Percentiles rank a stretch among this genome's conserved stretches.
Evolutionary conservation across 2,329 filamentous ascomycete genomes (phyloP).

Genomic region (Aspergillus eucalypticola): DNA sequence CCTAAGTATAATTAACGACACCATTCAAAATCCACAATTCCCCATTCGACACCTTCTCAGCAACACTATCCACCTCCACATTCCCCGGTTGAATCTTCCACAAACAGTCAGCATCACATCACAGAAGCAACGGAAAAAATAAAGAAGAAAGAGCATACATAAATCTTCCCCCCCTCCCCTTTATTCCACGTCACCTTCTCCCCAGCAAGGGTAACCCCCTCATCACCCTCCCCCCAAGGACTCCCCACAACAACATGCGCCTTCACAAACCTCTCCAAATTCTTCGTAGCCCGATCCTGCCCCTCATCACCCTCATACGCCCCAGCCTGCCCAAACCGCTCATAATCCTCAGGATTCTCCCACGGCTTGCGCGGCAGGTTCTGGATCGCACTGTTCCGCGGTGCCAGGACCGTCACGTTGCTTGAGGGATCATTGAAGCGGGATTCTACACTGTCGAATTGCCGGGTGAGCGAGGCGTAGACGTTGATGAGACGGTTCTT

Average conservation of each 20-base stretch:
- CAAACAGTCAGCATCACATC: neutral
- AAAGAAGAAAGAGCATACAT: constrained; percentile 52
- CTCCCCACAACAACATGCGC: constrained; percentile 74
- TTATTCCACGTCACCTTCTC: constrained; percentile 78
- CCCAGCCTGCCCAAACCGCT: constrained; percentile 58
- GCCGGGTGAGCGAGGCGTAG: constrained; percentile 78
- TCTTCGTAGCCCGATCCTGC: constrained; percentile 71
- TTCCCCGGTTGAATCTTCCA: constrained; percentile 66
- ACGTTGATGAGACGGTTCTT: constrained; percentile 76
- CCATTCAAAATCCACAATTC: constrained; percentile 77
- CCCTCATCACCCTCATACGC: constrained; percentile 77
- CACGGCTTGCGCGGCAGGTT: constrained; percentile 74
- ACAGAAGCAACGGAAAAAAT: no score
- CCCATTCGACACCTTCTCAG: constrained; percentile 78
- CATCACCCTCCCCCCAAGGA: constrained; percentile 72
- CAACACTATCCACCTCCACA: constrained; percentile 73
- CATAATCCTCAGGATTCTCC: constrained; percentile 71
- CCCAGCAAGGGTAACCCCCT: constrained; percentile 67
- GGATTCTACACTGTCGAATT: constrained; percentile 67
- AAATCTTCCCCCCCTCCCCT: constrained; percentile 61
- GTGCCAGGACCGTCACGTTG: constrained; percentile 85
- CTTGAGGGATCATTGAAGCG: constrained; percentile 66
- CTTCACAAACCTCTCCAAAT: constrained; percentile 79
- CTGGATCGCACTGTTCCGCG: constrained; percentile 79
- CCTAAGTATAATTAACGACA: constrained; percentile 55